phyloP scores from a whole-genome alignment of 805 yeast species.

The Candida nitratophila region DNA sequence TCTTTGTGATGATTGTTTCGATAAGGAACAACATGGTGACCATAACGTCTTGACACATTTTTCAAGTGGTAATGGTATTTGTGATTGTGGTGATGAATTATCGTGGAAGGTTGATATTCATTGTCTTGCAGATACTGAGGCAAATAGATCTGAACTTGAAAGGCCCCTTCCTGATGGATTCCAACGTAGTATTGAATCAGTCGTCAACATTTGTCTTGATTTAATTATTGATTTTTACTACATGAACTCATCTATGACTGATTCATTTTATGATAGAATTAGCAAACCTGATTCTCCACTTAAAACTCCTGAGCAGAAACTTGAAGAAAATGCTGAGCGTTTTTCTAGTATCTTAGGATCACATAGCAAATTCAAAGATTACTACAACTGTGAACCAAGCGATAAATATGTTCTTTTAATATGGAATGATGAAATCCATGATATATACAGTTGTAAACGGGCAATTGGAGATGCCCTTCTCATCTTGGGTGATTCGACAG shows the following conservation, averaged over 20 bases:
- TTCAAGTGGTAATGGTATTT: slow-evolving; percentile 47
- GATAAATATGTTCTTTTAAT: slow-evolving; percentile 41
- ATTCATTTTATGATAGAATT: slow-evolving; percentile 12
- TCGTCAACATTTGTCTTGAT: neutral
- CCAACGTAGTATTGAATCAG: neutral
- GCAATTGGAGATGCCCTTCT: neutral
- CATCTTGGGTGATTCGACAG: neutral
- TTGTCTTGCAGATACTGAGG: slow-evolving; percentile 30
- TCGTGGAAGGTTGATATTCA: slow-evolving; percentile 51
- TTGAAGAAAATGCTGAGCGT: neutral
- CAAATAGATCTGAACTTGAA: slow-evolving; percentile 4
- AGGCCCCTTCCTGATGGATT: neutral
- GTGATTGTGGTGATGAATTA: slow-evolving; percentile 68
- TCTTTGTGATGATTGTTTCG: slow-evolving; percentile 66
- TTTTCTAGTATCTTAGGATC: neutral
- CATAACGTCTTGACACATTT: slow-evolving; percentile 55
- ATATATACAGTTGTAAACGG: slow-evolving; percentile 28
- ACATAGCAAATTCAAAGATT: neutral
- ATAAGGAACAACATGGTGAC: slow-evolving; percentile 56
- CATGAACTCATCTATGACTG: neutral
- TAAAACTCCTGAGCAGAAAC: neutral
- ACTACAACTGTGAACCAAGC: neutral
- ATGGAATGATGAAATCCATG: slow-evolving; percentile 80
- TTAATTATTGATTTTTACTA: neutral
- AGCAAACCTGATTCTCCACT: neutral